phyloP scores from a whole-genome alignment of 2,329 filamentous ascomycete genomes.

The Colletotrichum sp. region DNA sequence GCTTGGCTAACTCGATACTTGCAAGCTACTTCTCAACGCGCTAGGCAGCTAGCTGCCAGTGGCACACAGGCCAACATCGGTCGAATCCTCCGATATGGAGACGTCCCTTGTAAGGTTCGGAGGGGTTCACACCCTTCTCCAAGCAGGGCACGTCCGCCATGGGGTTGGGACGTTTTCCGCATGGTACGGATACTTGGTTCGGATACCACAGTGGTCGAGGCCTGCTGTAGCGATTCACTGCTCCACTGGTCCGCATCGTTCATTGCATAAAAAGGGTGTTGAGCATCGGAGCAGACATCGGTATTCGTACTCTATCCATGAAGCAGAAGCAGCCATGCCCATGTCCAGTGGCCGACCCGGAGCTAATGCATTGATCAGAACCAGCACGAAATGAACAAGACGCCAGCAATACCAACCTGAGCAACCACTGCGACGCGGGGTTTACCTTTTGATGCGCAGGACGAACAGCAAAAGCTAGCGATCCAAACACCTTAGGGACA shows the following conservation, averaged over 20 bases:
- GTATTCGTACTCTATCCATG: not conserved
- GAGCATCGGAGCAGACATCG: not conserved
- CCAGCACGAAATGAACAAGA: not conserved
- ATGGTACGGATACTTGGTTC: not conserved
- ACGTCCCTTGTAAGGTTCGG: not conserved
- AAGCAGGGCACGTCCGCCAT: slow-evolving; percentile 3
- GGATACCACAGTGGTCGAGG: not conserved
- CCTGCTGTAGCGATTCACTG: not conserved
- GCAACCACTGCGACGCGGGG: not conserved
- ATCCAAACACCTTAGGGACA: not conserved
- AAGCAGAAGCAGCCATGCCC: not conserved
- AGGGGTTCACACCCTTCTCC: not conserved
- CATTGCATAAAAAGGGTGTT: not conserved
- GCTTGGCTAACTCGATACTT: not conserved
- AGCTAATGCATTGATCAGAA: not conserved
- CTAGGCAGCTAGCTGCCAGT: not conserved
- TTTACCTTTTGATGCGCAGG: not conserved
- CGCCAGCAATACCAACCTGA: not conserved
- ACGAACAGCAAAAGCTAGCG: not conserved
- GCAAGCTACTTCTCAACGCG: not conserved
- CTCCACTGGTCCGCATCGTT: not conserved
- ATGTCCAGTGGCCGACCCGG: not conserved
- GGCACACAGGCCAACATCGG: slow-evolving; percentile 2
- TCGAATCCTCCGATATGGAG: slow-evolving; percentile 2
- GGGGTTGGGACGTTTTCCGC: slow-evolving; percentile 13